Base-by-base conservation (phyloP, 768 basidiomycete species). In the Mycena alexandri region DNA sequence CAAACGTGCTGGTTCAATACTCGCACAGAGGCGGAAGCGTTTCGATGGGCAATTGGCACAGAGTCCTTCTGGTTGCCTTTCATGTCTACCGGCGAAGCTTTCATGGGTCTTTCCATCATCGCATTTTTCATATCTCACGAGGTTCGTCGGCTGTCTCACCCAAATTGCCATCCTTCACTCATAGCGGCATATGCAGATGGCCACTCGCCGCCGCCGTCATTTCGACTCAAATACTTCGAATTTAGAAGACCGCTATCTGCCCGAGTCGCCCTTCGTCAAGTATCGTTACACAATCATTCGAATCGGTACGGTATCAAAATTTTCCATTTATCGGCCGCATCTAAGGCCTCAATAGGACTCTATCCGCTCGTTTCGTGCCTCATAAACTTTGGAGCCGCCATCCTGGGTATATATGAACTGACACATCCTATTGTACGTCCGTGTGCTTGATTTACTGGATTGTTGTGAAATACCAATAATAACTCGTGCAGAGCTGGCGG, bases 171-270 rank as follows among this genome's bases (percentile, higher is more conserved):
- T 52, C 51, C 51, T 52, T 52, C 51, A 52, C 51, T 52, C 51
- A 52, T 52, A 25, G 51, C 48, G 48, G 48, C 48, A 16, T 29
- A 50, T 14, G 25, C 24, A 50, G 44, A 50, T 50, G 48, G 48
- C 51, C 51, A n/a, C 51, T 52, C 51, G 51, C 29, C 51, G 51
- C 51, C 51, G 51, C 51, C 51, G 51, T 52, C 51, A 52, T 52
- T 52, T 52, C 29, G 29, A 52, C 51, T 29, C 48, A 17, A 50
- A 29, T 29, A 50, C 25, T 50, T 50, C 48, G 25, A 24, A 50
- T 50, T 50, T 50, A 50, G 25, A 29, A 50, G 51, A 52, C 51
- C 51, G 51, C 51, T n/a, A 52, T 52, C 33, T 19, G 51, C 17
- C 51, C 51, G 51, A 52, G 29, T 52, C 51, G 51, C 33, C 51